Evolutionary conservation across 148 eudicot species (phyloP), one percentile per base, ranked within the genome.

Genomic region (Nyssa sinensis): DNA sequence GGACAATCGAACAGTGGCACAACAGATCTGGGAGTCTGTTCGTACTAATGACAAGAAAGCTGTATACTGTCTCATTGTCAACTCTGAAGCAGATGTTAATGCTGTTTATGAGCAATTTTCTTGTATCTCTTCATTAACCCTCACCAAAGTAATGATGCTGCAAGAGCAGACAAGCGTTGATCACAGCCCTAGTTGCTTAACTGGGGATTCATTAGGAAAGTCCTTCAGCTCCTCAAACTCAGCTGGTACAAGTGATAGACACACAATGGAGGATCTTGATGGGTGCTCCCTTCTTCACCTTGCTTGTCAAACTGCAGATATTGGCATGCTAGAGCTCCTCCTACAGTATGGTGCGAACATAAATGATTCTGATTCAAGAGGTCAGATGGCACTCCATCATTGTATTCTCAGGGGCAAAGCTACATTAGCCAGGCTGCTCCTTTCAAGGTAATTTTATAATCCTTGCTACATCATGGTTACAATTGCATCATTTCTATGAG

Each of bases 21-120:
- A 89, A 79, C 90, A 90, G 73, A 82, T 94, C n/a, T 92, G 96
- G 98, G 97, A 94, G 79, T 97, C 97, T 77, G 96, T 94, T 62
- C 88, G 89, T 64, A 78, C 76, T 62, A 92, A 92, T 80, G 94
- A 94, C 75, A 94, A 92, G 85, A 92, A 90, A 79, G 82, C 96
- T 29, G 91, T 89, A 66, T 95, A 95, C 44, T 83, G 94, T 21
- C 89, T 80, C 63, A 90, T 92, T 75, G 91, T 92, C 30, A 86
- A 79, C 86, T 92, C 82, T 69, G 98, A 86, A 44, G 86, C 83
- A 62, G 92, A 94, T 77, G 89, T 92, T 57, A 95, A 95, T 80
- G 77, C 87, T 59, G 81, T 85, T 17, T 84, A 88, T 82, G 93
- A 89, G 77, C 78, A 78, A 72, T 80, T 82, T 61, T 82, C 81